A percentile compares a stretch with the other conserved stretches of the same genome.
phyloP scores from a whole-genome alignment of 495 filamentous ascomycete genomes.

The Tuber melanosporum region DNA sequence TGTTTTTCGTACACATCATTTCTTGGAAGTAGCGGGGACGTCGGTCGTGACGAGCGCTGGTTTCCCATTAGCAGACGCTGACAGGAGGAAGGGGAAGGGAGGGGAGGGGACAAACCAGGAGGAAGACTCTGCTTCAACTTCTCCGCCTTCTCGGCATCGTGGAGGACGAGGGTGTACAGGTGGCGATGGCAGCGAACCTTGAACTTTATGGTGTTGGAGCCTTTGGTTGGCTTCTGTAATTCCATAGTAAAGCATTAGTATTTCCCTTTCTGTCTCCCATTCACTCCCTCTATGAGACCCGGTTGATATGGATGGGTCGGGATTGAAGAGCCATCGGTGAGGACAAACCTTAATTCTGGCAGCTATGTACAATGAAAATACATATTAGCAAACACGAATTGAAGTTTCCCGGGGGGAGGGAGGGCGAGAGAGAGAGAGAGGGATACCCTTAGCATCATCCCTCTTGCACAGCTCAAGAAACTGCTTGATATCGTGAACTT shows the following conservation, averaged over 20 bases:
- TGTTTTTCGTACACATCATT: constrained; percentile 15
- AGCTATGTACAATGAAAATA: constrained; percentile 27
- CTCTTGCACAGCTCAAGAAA: constrained; percentile 99
- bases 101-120: constrained; percentile 61
- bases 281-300: not conserved
- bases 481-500: constrained; percentile 99
- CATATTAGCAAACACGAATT: not conserved
- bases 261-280: constrained; percentile 11
- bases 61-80: not conserved
- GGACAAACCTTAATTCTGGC: constrained; percentile 41
- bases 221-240: constrained; percentile 84
- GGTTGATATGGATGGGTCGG: not conserved
- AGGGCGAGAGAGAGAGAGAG: not conserved
- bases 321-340: not conserved
- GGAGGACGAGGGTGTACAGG: constrained; percentile 95
- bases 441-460: constrained; percentile 94
- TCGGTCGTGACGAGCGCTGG: constrained; percentile 69
- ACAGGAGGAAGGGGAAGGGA: not conserved
- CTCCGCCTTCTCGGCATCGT: constrained; percentile 97
- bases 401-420: not conserved
- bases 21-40: constrained; percentile 49
- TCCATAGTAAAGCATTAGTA: constrained; percentile 43
- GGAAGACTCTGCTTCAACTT: constrained; percentile 99
- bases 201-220: constrained; percentile 91
- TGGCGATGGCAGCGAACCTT: constrained; percentile 96